These are phyloP conservation scores for Trametes gibbosa DNA, from an alignment of 768 basidiomycete species.

Conservation along the genomic window DNA sequence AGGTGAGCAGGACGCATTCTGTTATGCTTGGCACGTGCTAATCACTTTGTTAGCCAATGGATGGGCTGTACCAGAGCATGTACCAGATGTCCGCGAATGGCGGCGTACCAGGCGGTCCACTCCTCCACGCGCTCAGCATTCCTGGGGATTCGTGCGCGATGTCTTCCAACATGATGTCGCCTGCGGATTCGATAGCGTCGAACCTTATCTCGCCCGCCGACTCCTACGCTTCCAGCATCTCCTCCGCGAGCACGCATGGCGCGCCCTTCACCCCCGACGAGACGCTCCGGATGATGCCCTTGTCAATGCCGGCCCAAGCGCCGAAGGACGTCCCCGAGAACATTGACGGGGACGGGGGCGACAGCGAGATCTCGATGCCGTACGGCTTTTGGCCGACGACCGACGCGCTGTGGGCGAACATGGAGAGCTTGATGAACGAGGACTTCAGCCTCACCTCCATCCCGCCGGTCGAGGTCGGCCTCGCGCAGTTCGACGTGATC, in stretches of 20 bases:
- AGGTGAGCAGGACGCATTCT: slow-evolving; percentile 37
- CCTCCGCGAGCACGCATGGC: slow-evolving; percentile 45
- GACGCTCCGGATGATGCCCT: slow-evolving; percentile 27
- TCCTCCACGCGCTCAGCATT: slow-evolving; percentile 44
- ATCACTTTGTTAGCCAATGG: not conserved
- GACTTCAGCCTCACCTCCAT: slow-evolving; percentile 69
- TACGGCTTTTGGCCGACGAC: slow-evolving; percentile 34
- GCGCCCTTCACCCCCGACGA: slow-evolving; percentile 50
- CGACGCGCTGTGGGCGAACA: slow-evolving; percentile 29
- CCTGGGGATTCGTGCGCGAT: slow-evolving; percentile 29
- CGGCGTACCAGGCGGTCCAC: slow-evolving; percentile 38
- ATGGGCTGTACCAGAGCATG: slow-evolving; percentile 10
- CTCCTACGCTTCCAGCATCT: slow-evolving; percentile 37
- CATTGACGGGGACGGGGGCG: slow-evolving; percentile 27
- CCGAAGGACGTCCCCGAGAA: slow-evolving; percentile 28
- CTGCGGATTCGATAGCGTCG: slow-evolving; percentile 35
- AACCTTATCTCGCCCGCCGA: slow-evolving; percentile 50
- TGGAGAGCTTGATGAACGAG: slow-evolving; percentile 46
- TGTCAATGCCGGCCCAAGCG: slow-evolving; percentile 26
- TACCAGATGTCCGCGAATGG: slow-evolving; percentile 9
- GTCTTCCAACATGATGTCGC: slow-evolving; percentile 24
- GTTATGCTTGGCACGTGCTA: not conserved
- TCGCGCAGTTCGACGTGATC: slow-evolving; percentile 41
- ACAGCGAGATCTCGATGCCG: slow-evolving; percentile 18
- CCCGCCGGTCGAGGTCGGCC: slow-evolving; percentile 60